phyloP scores from a whole-genome alignment of 1,284 basidiomycete genomes.

The Apiotrichum veenhuisii region DNA sequence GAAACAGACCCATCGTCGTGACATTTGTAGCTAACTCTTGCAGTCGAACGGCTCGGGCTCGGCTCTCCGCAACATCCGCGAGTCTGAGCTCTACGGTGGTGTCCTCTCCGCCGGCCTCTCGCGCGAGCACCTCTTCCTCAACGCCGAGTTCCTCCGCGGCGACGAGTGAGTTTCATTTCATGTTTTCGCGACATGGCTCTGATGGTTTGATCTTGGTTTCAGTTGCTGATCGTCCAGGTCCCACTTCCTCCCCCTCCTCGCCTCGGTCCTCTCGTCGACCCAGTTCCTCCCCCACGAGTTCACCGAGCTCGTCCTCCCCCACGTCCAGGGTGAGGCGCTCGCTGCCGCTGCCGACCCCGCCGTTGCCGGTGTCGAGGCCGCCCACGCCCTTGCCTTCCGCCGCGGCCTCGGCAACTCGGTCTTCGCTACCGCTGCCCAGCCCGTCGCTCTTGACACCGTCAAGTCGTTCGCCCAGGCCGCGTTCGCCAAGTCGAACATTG shows the following conservation, averaged over 20 bases:
- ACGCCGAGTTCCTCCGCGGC: slow-evolving; percentile 90
- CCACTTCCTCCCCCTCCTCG: slow-evolving; percentile 81
- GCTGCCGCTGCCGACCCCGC: slow-evolving; percentile 62
- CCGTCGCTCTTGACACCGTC: slow-evolving; percentile 63
- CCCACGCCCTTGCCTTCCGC: slow-evolving; percentile 86
- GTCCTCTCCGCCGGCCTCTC: slow-evolving; percentile 80
- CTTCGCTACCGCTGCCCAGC: slow-evolving; percentile 67
- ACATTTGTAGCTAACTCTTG: background rate
- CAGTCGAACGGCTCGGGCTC: slow-evolving; percentile 77
- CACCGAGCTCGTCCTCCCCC: slow-evolving; percentile 75
- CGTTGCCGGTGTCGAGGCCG: slow-evolving; percentile 62
- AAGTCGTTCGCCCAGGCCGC: slow-evolving; percentile 66
- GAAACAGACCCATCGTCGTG: background rate
- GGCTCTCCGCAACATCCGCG: slow-evolving; percentile 83
- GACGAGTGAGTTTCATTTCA: slow-evolving; percentile 81
- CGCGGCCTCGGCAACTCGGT: slow-evolving; percentile 81
- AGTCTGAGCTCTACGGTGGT: slow-evolving; percentile 92
- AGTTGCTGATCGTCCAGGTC: slow-evolving; percentile 53
- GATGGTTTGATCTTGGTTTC: too few species aligned
- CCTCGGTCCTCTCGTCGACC: slow-evolving; percentile 74
- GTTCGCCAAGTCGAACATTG: slow-evolving; percentile 73
- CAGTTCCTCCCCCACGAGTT: slow-evolving; percentile 83
- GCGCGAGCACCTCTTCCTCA: slow-evolving; percentile 86
- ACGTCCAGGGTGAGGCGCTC: slow-evolving; percentile 65
- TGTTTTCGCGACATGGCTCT: background rate